Conservation (phyloP, 768 basidiomycete species). For the Lactarius hengduanensis region DNA sequence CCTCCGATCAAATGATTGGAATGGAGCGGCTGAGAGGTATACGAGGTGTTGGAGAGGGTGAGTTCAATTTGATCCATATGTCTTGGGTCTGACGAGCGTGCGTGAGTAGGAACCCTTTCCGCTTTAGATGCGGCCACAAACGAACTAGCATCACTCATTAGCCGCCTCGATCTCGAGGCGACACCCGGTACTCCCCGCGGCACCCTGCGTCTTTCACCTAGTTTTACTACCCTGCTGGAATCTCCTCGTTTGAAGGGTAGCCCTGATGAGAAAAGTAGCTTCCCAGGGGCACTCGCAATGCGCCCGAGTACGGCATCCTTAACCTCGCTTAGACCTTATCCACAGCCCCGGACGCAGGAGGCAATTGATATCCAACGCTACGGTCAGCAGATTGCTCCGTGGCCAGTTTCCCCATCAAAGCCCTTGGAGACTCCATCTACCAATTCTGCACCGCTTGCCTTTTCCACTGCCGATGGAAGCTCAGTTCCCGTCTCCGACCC, state of each 20-base stretch:
- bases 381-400: conserved; percentile 63
- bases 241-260: conserved; percentile 34
- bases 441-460: conserved; percentile 4
- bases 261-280: conserved; percentile 37
- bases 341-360: conserved; percentile 35
- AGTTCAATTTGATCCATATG: conserved; percentile 20
- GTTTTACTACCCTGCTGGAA: conserved; percentile 30
- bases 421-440: conserved; percentile 33
- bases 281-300: conserved; percentile 34
- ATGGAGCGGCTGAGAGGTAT: conserved; percentile 49
- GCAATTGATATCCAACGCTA: conserved; percentile 28
- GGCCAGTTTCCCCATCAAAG: conserved; percentile 49
- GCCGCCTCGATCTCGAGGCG: conserved; percentile 76
- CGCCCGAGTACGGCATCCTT: conserved; percentile 44
- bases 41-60: conserved; percentile 54
- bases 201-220: conserved; percentile 33
- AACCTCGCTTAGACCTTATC: conserved; percentile 52
- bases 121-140: conserved; percentile 79
- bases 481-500: neutral
- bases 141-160: conserved; percentile 75
- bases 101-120: conserved; percentile 52
- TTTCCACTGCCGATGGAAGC: neutral
- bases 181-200: conserved; percentile 57
- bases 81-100: conserved; percentile 9
- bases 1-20: conserved; percentile 62